Base-by-base conservation (phyloP, 1,284 basidiomycete species). In the Leccinum pachyderme region DNA sequence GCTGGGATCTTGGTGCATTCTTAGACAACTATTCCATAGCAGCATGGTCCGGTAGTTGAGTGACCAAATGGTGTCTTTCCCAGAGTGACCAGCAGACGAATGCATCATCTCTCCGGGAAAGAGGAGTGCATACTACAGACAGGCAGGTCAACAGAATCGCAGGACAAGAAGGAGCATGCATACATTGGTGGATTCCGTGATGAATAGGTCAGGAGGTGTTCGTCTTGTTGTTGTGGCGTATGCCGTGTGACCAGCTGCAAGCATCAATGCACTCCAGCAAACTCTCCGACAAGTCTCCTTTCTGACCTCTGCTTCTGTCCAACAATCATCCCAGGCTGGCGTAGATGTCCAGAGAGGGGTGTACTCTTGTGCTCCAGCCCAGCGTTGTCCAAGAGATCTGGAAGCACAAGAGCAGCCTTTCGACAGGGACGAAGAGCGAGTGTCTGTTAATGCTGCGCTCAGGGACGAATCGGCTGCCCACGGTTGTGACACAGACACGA, bases 201-300 rank as follows among this genome's bases (percentile, higher is more conserved):
- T 74, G 64, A 81, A 86, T 29, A 89, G 68, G 32, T 84, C 77
- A 7, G 80, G 66, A 13, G 70, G 70, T 31, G 65, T 62, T 22
- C 69, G 64, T 33, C 72, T 72, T 49, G 72, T 69, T 15, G 84
- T 79, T n/a, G 78, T 77, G 7, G 77, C 73, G 64, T 86, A 89
- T 9, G 80, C 77, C 29, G 79, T 81, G 66, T 87, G 81, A 3
- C 82, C 84, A 8, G 86, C 84, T 9, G 81, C 75, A 12, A 89
- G 73, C 54, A 77, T 75, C 66, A 88, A 75, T 2, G 82, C 72
- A 64, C 83, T 85, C 89, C 89, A 91, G 53, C 83, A 86, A 27
- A 90, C 67, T 41, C 87, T 73, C n/a, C 89, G 80, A 61, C 81
- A 84, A 54, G 84, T 83, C 64, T 91, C 89, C 67, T 81, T 86